phyloP scores from a whole-genome alignment of 805 yeast genomes.

The Priceomyces castillae region DNA sequence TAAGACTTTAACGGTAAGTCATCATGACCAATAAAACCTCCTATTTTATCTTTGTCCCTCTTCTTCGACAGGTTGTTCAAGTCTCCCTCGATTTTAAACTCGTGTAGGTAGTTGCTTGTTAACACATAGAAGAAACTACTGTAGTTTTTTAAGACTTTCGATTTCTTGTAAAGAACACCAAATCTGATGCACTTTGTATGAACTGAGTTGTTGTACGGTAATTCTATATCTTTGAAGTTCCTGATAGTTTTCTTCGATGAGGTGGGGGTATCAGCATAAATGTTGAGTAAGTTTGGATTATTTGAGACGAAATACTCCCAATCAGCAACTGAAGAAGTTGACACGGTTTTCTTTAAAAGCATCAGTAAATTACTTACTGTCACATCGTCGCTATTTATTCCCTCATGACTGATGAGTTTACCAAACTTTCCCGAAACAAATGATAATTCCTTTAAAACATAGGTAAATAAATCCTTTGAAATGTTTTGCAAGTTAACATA shows the following conservation, averaged over 20 bases:
- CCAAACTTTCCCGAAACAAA: conserved; percentile 32
- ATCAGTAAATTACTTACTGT: conserved; percentile 20
- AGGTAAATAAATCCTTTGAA: conserved; percentile 35
- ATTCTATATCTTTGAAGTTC: conserved; percentile 36
- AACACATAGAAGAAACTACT: conserved; percentile 35
- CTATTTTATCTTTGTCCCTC: conserved; percentile 30
- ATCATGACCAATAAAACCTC: conserved; percentile 40
- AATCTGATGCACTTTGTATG: conserved; percentile 41
- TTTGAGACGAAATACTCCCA: conserved; percentile 39
- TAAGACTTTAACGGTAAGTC: conserved; percentile 41
- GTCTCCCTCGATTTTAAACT: conserved; percentile 33
- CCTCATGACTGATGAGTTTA: conserved; percentile 23
- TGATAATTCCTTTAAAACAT: conserved; percentile 36
- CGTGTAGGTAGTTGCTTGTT: conserved; percentile 44
- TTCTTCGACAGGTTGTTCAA: conserved; percentile 10
- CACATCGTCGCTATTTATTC: conserved; percentile 13
- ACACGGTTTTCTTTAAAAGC: conserved; percentile 24
- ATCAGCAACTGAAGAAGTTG: conserved; percentile 26
- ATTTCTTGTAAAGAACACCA: conserved; percentile 40
- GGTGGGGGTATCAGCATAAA: conserved; percentile 31
- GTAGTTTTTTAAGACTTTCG: conserved; percentile 40
- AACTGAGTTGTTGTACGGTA: conserved; percentile 37
- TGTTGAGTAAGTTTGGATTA: conserved; percentile 59
- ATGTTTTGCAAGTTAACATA: conserved; percentile 42
- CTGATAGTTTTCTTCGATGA: conserved; percentile 47